A percentile compares a stretch with the other conserved stretches of the same genome.
These are phyloP conservation scores for Chloromonas sp. DNA, from an alignment of 163 green algal species.

Conservation along the genomic window DNA sequence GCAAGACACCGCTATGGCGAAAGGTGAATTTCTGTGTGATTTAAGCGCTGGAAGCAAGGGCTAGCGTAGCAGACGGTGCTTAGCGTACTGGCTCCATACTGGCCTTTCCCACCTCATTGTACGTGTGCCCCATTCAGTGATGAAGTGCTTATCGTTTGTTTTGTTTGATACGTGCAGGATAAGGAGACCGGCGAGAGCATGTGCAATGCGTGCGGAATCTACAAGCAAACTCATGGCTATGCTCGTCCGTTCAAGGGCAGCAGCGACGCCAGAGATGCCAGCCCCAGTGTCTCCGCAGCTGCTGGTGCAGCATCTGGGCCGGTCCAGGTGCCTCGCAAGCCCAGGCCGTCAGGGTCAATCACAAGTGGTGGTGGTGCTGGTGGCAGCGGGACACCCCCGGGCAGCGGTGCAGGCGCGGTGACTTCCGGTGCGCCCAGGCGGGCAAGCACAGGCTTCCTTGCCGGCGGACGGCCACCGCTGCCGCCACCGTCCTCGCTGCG, in stretches of 20 bases:
- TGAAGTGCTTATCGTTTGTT: too few relatives aligned
- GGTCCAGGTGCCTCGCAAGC: neutral
- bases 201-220: constrained; percentile 53
- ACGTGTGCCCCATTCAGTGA: too few relatives aligned
- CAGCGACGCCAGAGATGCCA: neutral
- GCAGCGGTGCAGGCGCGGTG: neutral
- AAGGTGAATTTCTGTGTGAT: constrained; percentile 1
- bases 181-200: constrained; percentile 24
- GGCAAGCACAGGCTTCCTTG: neutral
- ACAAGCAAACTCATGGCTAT: constrained; percentile 38
- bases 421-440: neutral
- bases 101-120: too few relatives aligned
- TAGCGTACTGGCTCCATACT: too few relatives aligned
- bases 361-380: neutral
- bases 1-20: constrained; percentile 38
- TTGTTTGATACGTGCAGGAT: constrained; percentile 6
- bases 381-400: neutral
- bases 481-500: neutral
- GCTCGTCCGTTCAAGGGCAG: constrained; percentile 10
- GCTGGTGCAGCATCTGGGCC: too few relatives aligned
- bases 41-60: too few relatives aligned
- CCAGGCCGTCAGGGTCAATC: too few relatives aligned
- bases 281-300: neutral
- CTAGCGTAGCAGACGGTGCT: too few relatives aligned
- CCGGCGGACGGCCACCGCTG: neutral